phyloP scores from a whole-genome alignment of 768 basidiomycete species.

The Russula sp. region DNA sequence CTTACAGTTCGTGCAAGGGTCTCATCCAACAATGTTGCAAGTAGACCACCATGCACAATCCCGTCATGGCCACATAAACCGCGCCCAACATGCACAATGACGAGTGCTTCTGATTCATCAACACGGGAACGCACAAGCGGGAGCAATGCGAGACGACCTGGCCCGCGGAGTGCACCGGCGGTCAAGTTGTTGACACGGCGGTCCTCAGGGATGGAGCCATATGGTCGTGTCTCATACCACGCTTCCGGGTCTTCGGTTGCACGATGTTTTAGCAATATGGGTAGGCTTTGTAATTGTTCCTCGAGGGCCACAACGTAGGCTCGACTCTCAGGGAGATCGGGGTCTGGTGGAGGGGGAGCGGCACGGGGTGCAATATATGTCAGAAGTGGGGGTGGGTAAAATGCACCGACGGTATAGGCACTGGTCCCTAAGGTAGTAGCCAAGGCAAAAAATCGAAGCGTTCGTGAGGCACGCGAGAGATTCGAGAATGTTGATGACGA shows the following conservation, averaged over 20 bases:
- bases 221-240: constrained; percentile 82
- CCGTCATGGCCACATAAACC: constrained; percentile 93
- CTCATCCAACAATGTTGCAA: constrained; percentile 91
- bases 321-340: constrained; percentile 56
- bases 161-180: constrained; percentile 80
- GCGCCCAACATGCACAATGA: constrained; percentile 78
- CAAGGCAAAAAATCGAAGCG: constrained; percentile 15
- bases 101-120: constrained; percentile 72
- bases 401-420: constrained; percentile 53
- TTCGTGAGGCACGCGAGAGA: constrained; percentile 3
- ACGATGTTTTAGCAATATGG: constrained; percentile 54
- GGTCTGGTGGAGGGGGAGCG: constrained; percentile 66
- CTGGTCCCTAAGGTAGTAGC: constrained; percentile 27
- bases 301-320: constrained; percentile 64
- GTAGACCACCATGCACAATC: constrained; percentile 87
- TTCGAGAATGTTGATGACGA: neutral
- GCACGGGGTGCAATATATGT: constrained; percentile 71
- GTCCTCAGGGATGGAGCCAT: constrained; percentile 64
- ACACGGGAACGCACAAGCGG: constrained; percentile 70
- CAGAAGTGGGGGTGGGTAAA: constrained; percentile 66
- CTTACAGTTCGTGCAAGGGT: constrained; percentile 73
- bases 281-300: constrained; percentile 53
- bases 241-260: constrained; percentile 47
- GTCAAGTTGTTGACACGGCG: constrained; percentile 79
- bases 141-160: constrained; percentile 79